Conservation (phyloP, 306 rosid species). For the Trifolium repens region DNA sequence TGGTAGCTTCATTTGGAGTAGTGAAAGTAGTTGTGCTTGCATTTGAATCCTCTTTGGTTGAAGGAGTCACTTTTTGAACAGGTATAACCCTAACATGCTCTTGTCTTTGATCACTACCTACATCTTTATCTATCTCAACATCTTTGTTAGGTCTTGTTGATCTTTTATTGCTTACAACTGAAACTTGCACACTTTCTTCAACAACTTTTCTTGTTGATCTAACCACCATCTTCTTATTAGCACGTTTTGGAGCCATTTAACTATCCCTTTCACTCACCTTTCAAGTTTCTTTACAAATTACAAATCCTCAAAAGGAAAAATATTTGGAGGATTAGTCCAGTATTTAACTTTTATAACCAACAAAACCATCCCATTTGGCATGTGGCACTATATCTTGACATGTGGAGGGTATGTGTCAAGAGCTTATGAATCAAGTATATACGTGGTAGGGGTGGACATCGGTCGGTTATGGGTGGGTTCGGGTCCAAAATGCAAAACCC, state of each 20-base stretch:
- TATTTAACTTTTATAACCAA: background rate
- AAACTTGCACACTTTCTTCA: conserved; percentile 22
- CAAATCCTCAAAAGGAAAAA: background rate
- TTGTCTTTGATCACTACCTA: background rate
- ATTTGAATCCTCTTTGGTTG: conserved; percentile 20
- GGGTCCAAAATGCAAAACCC: no score
- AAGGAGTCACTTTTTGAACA: conserved; percentile 40
- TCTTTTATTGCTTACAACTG: conserved; percentile 33
- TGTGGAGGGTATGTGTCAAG: conserved; percentile 47
- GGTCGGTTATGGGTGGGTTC: no score
- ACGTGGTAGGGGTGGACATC: no score
- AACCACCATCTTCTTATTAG: conserved; percentile 33
- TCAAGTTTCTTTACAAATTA: conserved; percentile 10
- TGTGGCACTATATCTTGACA: conserved; percentile 24
- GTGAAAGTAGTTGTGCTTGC: conserved; percentile 6
- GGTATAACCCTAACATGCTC: conserved; percentile 43
- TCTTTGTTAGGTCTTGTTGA: conserved; percentile 23
- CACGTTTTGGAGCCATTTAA: conserved; percentile 64
- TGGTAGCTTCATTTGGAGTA: background rate
- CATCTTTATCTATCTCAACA: background rate
- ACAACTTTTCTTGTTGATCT: conserved; percentile 50
- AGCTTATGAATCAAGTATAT: conserved; percentile 7
- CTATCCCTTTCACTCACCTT: background rate
- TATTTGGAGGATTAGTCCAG: background rate
- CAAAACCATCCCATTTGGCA: background rate